Conservation (phyloP, 129 eudicot species). For the Helichrysum umbraculigerum region DNA sequence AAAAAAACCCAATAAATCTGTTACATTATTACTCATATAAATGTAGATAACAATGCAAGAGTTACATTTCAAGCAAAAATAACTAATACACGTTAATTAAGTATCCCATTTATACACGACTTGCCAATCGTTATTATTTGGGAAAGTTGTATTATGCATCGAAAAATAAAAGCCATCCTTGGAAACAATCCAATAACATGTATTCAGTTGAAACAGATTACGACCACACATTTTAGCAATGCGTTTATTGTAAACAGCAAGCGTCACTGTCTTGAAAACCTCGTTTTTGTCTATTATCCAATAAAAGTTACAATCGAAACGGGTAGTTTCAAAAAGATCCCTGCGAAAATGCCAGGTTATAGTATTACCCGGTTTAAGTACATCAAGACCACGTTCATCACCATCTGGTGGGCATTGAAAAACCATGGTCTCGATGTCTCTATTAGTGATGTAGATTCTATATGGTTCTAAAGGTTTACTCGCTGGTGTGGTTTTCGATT, state of each 20-base stretch:
- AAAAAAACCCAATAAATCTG: no score
- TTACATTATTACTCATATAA: no score
- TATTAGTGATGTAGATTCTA: not conserved
- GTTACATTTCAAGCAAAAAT: no score
- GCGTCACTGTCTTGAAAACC: not conserved
- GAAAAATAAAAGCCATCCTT: conserved; percentile 5
- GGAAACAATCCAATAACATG: conserved; percentile 24
- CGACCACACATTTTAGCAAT: conserved; percentile 5
- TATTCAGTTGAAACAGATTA: not conserved
- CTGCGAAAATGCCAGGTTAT: conserved; percentile 8
- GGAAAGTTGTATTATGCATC: not conserved
- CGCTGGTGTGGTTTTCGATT: not conserved
- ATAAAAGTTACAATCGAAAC: not conserved
- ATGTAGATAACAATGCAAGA: no score
- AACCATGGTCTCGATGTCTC: not conserved
- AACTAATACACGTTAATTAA: no score
- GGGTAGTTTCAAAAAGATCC: not conserved
- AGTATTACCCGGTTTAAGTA: not conserved
- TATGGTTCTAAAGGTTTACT: conserved; percentile 18
- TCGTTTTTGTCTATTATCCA: not conserved
- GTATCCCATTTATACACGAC: conserved; percentile 1
- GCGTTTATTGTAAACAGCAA: conserved; percentile 12
- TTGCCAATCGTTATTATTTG: not conserved
- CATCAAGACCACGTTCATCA: not conserved
- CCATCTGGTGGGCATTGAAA: not conserved